These are phyloP conservation scores for Mycena albidolilacea DNA, from an alignment of 768 basidiomycete genomes.

Conservation along the genomic window DNA sequence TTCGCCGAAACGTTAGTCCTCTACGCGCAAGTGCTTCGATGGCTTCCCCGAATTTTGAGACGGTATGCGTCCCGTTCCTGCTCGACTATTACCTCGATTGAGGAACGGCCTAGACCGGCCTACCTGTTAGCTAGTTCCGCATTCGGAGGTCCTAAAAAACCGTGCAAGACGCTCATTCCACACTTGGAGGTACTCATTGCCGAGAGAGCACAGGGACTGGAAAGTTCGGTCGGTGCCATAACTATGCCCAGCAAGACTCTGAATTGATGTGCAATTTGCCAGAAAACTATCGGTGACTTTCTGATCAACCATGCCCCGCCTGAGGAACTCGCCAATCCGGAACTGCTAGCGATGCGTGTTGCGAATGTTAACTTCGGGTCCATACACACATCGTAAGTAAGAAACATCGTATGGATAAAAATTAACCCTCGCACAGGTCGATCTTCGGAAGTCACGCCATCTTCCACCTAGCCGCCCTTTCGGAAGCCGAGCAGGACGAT, in stretches of 20 bases:
- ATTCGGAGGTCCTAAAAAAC: not conserved
- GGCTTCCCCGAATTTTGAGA: not conserved
- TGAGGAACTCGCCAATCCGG: not conserved
- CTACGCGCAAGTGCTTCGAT: not conserved
- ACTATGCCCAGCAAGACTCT: not conserved
- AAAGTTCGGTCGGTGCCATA: not conserved
- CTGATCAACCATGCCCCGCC: not conserved
- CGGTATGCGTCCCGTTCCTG: not conserved
- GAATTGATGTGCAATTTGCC: not conserved
- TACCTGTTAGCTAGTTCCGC: not conserved
- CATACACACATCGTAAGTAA: slow-evolving; percentile 1
- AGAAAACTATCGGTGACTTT: not conserved
- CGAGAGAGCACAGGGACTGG: not conserved
- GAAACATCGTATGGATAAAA: not conserved
- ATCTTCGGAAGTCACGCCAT: not conserved
- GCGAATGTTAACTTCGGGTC: not conserved
- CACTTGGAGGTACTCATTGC: not conserved
- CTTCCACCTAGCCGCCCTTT: not conserved
- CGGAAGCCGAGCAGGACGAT: not conserved
- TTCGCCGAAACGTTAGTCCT: not conserved
- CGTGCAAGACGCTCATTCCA: not conserved
- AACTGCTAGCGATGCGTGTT: not conserved
- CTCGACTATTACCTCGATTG: not conserved
- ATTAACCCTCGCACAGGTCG: not conserved
- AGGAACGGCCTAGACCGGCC: not conserved